Evolutionary conservation across 2,329 filamentous ascomycete species (phyloP).

Genomic region (Xenosphaeropsis pyriputrescens): DNA sequence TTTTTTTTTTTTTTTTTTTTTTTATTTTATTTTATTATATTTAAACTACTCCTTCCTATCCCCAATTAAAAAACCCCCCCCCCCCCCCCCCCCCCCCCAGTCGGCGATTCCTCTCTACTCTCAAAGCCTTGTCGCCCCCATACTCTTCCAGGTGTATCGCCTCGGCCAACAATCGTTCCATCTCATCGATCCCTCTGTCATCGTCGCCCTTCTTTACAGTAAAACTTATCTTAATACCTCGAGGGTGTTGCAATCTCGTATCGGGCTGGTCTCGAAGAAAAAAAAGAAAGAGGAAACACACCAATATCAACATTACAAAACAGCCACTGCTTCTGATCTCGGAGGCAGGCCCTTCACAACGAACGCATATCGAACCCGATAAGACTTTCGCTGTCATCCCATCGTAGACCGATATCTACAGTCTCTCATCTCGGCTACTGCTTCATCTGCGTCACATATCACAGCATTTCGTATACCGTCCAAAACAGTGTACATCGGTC

Average conservation of each 20-base stretch:
- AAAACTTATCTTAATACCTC: conserved; percentile 1
- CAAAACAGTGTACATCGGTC: no score
- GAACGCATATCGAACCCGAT: conserved; percentile 8
- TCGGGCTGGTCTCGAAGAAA: conserved; percentile 18
- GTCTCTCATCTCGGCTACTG: conserved; percentile 8
- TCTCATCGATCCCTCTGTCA: conserved; percentile 4
- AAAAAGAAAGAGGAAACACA: no score
- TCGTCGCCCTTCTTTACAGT: conserved; percentile 1
- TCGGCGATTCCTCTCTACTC: no score
- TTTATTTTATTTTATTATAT: no score
- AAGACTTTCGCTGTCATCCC: conserved; percentile 2
- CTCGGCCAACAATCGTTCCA: conserved; percentile 3
- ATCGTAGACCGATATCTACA: no score
- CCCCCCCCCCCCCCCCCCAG: no score
- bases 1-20: no score
- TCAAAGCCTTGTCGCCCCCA: no score
- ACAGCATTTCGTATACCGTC: conserved; percentile 2
- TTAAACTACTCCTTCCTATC: no score
- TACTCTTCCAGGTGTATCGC: no score
- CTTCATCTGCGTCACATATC: conserved; percentile 13
- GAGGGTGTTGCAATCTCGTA: conserved; percentile 1
- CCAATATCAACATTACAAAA: conserved; percentile 10
- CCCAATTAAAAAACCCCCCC: no score
- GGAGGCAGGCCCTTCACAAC: conserved; percentile 16
- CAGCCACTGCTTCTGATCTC: conserved; percentile 18